These are phyloP conservation scores for Penicillium sp. DNA, from an alignment of 2,329 filamentous ascomycete species.

Conservation along the genomic window DNA sequence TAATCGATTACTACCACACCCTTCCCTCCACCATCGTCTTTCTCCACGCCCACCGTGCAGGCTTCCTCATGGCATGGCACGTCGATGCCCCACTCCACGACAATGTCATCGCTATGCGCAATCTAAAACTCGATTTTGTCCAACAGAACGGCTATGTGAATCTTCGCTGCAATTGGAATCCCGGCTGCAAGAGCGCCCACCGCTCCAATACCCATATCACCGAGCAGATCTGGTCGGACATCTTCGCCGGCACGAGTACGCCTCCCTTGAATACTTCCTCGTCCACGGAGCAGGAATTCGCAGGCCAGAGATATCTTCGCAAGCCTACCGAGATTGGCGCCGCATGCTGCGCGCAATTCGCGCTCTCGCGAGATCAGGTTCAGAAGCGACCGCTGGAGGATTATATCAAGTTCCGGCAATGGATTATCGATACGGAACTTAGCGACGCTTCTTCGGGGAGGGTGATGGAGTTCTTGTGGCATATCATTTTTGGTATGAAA, in stretches of 20 bases:
- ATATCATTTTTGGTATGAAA: conserved; percentile 53
- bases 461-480: conserved; percentile 66
- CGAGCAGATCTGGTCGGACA: conserved; percentile 38
- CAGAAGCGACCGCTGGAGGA: conserved; percentile 50
- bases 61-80: conserved; percentile 53
- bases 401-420: conserved; percentile 59
- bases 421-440: conserved; percentile 58
- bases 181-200: conserved; percentile 50
- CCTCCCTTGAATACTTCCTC: conserved; percentile 32
- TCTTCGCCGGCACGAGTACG: conserved; percentile 43
- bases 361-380: conserved; percentile 57
- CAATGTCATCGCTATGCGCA: conserved; percentile 52
- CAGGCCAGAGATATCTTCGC: conserved; percentile 30
- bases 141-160: conserved; percentile 59
- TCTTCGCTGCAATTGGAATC: conserved; percentile 59
- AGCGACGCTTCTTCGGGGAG: conserved; percentile 58
- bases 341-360: conserved; percentile 67
- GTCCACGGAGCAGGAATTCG: conserved; percentile 3
- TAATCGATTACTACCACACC: conserved; percentile 47
- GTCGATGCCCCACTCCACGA: conserved; percentile 59
- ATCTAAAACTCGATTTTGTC: conserved; percentile 53
- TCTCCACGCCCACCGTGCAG: conserved; percentile 57
- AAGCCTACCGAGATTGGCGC: conserved; percentile 55
- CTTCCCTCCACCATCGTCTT: conserved; percentile 57
- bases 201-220: conserved; percentile 40